Evolutionary conservation across 2,329 filamentous ascomycete species (phyloP), one percentile per base, ranked within the genome.

Genomic region (Sporothrix inflata): DNA sequence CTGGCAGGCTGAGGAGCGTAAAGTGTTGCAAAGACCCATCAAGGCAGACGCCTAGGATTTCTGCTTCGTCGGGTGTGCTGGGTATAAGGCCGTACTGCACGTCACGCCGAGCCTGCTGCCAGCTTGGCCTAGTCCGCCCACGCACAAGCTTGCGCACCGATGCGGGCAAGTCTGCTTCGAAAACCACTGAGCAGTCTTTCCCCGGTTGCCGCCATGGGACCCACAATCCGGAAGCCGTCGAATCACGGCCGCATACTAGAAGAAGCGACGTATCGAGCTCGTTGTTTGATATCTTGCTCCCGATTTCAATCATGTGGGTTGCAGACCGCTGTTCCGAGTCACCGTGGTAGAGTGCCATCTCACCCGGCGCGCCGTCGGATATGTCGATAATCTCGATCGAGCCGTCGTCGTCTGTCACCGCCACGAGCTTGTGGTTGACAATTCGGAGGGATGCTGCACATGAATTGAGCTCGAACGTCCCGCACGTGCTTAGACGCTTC

Each of bases 11-110:
- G 0, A 98, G 81, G 16, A 94, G 81, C 0, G 87, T 87, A 76
- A 98, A 91, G 71, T 91, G 88, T 74, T 88, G 88, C 30, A 94
- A 77, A 0, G 90, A 89, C 1, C 93, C 93, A 77, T 93, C 89
- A 45, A 94, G 85, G 7, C 87, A 88, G 7, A 91, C 84, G 0
- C 92, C 93, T 45, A 94, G 79, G 72, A 89, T 82, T 73, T 89
- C 87, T 4, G 83, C 81, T 7, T 81, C 84, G 57, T 85, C 83
- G 3, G 78, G 74, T 1, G 82, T 83, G 74, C 80, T 84, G 4
- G 81, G 78, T 4, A 87, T 75, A 6, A 80, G 79, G 8, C 84
- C 84, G 74, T 83, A 88, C 14, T 79, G 81, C 21, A 79, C 78
- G 12, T 71, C 49, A 61, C 79, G 77, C 73, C 79, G 76, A 57